Percentiles rank a stretch among this genome's conserved stretches.
Conservation (phyloP, 2,329 filamentous ascomycete species). For the Colletotrichum costaricense region DNA sequence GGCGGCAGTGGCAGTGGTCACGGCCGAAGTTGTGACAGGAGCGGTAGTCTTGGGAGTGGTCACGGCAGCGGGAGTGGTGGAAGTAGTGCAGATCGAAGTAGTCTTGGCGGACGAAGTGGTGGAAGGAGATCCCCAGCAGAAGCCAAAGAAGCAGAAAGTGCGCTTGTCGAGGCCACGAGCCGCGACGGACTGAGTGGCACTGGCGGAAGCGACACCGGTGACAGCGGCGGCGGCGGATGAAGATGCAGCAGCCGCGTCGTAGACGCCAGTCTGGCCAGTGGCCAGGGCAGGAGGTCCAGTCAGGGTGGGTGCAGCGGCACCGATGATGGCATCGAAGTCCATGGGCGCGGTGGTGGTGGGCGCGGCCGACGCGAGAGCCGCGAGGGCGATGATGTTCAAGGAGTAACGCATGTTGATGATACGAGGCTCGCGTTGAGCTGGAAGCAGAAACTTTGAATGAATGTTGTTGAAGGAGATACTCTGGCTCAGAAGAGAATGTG, state of each 20-base stretch:
- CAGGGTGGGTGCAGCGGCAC: background rate
- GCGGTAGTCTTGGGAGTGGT: background rate
- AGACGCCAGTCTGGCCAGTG: constrained; percentile 15
- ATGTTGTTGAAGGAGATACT: background rate
- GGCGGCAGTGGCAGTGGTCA: background rate
- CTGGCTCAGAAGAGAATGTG: background rate
- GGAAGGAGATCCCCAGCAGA: background rate
- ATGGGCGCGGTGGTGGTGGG: constrained; percentile 9
- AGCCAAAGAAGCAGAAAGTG: constrained; percentile 9
- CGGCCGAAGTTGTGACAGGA: background rate
- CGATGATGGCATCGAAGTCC: constrained; percentile 7
- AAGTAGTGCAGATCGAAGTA: background rate
- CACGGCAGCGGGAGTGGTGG: background rate
- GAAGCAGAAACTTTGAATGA: background rate
- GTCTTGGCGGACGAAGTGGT: background rate
- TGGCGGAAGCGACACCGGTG: constrained; percentile 21
- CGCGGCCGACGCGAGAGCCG: constrained; percentile 19
- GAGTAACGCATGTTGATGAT: constrained; percentile 8
- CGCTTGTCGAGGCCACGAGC: constrained; percentile 13
- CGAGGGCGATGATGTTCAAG: constrained; percentile 21
- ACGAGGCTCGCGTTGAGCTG: background rate
- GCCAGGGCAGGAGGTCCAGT: constrained; percentile 16
- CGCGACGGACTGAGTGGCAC: constrained; percentile 9
- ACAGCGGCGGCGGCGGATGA: background rate
- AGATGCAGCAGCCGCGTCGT: constrained; percentile 8